Percentiles rank a stretch among this genome's conserved stretches.
These are phyloP conservation scores for Coemansia nantahalensis DNA, from an alignment of 192 early-diverging fungal species.

Conservation along the genomic window DNA sequence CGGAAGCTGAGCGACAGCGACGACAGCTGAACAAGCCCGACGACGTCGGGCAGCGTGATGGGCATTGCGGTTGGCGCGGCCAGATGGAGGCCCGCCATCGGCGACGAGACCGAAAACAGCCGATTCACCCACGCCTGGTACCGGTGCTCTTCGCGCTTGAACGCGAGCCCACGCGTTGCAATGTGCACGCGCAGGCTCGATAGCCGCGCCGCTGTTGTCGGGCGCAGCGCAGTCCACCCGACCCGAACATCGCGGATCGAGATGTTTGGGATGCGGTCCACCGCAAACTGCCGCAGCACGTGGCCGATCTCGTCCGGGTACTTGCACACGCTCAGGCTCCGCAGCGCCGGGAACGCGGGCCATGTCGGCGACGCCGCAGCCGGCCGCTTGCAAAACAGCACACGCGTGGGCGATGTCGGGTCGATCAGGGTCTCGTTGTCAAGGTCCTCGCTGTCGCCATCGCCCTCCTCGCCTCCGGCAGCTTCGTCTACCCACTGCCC, in stretches of 20 bases:
- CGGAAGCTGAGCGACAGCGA: constrained; percentile 33
- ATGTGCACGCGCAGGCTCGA: constrained; percentile 25
- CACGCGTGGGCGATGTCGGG: constrained; percentile 3
- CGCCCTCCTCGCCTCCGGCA: no score
- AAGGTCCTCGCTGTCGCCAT: no score
- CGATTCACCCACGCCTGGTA: constrained; percentile 40
- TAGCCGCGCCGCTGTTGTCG: constrained; percentile 2
- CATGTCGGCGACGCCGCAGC: not conserved
- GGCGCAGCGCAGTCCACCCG: constrained; percentile 8
- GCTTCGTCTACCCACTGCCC: no score
- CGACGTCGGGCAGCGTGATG: constrained; percentile 31
- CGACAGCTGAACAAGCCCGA: constrained; percentile 19
- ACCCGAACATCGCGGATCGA: constrained; percentile 25
- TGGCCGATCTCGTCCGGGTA: constrained; percentile 20
- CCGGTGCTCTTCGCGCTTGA: constrained; percentile 3
- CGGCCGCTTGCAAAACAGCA: constrained; percentile 4
- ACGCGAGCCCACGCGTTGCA: not conserved
- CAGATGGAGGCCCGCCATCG: constrained; percentile 25
- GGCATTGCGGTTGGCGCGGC: constrained; percentile 15
- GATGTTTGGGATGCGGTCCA: constrained; percentile 22
- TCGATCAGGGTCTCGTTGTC: constrained; percentile 10
- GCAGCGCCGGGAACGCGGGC: constrained; percentile 22
- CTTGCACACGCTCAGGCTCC: constrained; percentile 22
- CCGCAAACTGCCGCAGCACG: constrained; percentile 25
- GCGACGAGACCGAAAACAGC: constrained; percentile 27